Conservation (phyloP, 768 basidiomycete species). For the Pleurotus tuoliensis region DNA sequence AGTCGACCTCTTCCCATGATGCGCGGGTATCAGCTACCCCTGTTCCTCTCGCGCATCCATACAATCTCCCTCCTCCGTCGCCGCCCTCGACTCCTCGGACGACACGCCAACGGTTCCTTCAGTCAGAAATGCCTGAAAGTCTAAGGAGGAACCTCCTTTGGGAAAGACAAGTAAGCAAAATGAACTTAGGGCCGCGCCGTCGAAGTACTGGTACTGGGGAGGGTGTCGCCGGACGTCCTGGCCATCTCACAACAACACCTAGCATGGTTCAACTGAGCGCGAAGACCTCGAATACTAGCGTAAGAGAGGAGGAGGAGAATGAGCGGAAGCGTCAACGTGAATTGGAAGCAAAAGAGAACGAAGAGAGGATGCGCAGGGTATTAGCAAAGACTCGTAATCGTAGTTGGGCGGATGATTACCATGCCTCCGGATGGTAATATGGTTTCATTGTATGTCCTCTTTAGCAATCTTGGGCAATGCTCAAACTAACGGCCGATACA, state of each 20-base stretch:
- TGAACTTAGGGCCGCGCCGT: slow-evolving; percentile 36
- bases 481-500: not conserved
- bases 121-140: slow-evolving; percentile 82
- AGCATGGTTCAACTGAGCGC: slow-evolving; percentile 39
- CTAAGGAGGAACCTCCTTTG: slow-evolving; percentile 77
- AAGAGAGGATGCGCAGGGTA: slow-evolving; percentile 38
- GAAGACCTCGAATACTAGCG: slow-evolving; percentile 18
- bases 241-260: slow-evolving; percentile 29
- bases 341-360: slow-evolving; percentile 27
- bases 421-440: slow-evolving; percentile 57
- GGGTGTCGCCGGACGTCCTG: slow-evolving; percentile 20
- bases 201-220: slow-evolving; percentile 17
- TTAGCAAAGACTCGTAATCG: slow-evolving; percentile 63
- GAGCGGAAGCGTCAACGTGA: slow-evolving; percentile 15
- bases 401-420: slow-evolving; percentile 69
- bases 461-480: no score
- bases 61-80: slow-evolving; percentile 64
- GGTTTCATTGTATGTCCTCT: not conserved
- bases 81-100: slow-evolving; percentile 81
- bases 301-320: slow-evolving; percentile 5
- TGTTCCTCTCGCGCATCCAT: slow-evolving; percentile 56
- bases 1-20: not conserved
- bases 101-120: slow-evolving; percentile 79
- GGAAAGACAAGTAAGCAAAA: slow-evolving; percentile 67
- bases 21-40: slow-evolving; percentile 35